Conservation (phyloP, 75 land plant genomes). For the Cryptomeria japonica region DNA sequence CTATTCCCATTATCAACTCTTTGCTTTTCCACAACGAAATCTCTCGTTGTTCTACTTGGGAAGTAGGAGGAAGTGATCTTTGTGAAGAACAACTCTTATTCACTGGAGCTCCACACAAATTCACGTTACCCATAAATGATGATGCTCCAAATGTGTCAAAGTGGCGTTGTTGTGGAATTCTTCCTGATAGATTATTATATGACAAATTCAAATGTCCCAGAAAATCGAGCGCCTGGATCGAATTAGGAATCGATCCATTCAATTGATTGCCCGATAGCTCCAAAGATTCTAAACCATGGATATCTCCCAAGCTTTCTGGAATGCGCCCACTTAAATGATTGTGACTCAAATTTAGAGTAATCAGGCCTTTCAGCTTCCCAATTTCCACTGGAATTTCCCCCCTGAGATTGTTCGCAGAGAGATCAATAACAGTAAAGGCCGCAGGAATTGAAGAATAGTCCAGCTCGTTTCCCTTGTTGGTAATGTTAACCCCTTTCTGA, state of each 20-base stretch:
- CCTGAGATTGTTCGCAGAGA: conserved; percentile 47
- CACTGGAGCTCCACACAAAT: conserved; percentile 57
- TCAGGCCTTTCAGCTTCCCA: conserved; percentile 36
- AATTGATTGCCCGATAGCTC: conserved; percentile 60
- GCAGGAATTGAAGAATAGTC: conserved; percentile 31
- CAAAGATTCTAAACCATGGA: conserved; percentile 44
- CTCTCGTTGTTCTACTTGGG: background rate
- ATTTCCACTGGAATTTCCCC: conserved; percentile 49
- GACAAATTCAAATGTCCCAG: conserved; percentile 41
- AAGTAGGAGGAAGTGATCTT: background rate
- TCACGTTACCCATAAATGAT: conserved; percentile 38
- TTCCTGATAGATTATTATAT: conserved; percentile 2
- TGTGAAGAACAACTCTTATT: background rate
- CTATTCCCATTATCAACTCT: background rate
- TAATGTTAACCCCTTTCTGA: conserved; percentile 33
- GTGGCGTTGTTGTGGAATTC: conserved; percentile 47
- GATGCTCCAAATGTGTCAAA: conserved; percentile 38
- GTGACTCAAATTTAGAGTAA: conserved; percentile 42
- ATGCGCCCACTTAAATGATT: conserved; percentile 32
- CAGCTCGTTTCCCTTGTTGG: conserved; percentile 44
- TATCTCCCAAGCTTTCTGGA: conserved; percentile 38
- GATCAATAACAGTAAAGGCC: conserved; percentile 41
- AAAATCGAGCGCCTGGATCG: background rate
- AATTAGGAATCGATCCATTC: conserved; percentile 45
- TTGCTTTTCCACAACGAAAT: background rate